Evolutionary conservation across 176 grass and related monocot genomes (phyloP).

Genomic region (Poa annua): DNA sequence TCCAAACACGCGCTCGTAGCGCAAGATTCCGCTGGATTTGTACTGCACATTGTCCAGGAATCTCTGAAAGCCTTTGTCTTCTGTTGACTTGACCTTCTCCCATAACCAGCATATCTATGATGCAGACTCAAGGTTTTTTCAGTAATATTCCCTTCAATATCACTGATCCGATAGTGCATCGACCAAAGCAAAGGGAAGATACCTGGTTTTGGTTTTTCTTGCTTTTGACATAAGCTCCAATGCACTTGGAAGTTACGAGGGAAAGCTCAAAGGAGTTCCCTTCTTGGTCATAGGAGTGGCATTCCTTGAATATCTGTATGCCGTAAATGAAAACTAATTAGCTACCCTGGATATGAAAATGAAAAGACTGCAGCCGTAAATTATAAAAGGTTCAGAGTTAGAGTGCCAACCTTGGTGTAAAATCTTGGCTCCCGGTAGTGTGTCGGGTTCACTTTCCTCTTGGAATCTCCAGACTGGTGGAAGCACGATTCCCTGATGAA

Average conservation of each 20-base stretch:
- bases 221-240: slow-evolving; percentile 90
- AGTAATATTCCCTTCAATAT: slow-evolving; percentile 15
- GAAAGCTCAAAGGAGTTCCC: slow-evolving; percentile 80
- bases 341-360: not conserved
- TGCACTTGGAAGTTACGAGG: slow-evolving; percentile 82
- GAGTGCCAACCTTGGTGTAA: slow-evolving; percentile 76
- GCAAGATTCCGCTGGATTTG: slow-evolving; percentile 88
- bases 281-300: slow-evolving; percentile 62
- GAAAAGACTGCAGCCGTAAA: not conserved
- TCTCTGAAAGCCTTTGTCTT: slow-evolving; percentile 86
- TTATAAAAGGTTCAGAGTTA: slow-evolving; percentile 18
- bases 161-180: not conserved
- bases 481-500: slow-evolving; percentile 99
- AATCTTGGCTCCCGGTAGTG: slow-evolving; percentile 95
- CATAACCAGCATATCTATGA: slow-evolving; percentile 90
- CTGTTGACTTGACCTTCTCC: slow-evolving; percentile 80
- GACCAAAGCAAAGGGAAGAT: not conserved
- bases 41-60: slow-evolving; percentile 98
- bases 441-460: slow-evolving; percentile 97
- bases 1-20: slow-evolving; percentile 92
- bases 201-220: slow-evolving; percentile 99
- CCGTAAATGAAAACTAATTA: not conserved
- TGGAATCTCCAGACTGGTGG: slow-evolving; percentile 92
- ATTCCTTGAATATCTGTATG: slow-evolving; percentile 84
- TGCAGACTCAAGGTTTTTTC: slow-evolving; percentile 23